Conservation (phyloP, 495 filamentous ascomycete species). For the Annulohypoxylon bovei region DNA sequence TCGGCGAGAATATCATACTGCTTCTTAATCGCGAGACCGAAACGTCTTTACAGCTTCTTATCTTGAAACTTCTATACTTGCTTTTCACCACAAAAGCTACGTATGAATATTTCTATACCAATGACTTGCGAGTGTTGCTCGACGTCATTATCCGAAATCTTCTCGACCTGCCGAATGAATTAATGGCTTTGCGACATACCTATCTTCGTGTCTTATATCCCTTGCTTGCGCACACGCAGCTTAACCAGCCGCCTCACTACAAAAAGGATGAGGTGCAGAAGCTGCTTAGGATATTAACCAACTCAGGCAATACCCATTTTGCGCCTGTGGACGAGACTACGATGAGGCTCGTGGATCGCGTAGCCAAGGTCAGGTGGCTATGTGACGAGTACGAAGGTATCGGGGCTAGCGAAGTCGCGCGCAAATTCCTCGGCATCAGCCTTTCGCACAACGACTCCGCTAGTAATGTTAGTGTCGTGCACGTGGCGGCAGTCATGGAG, state of each 20-base stretch:
- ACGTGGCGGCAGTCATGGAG: constrained; percentile 81
- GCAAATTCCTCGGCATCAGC: constrained; percentile 61
- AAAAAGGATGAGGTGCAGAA: constrained; percentile 86
- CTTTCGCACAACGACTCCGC: constrained; percentile 57
- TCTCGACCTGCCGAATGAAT: constrained; percentile 86
- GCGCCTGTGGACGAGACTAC: constrained; percentile 92
- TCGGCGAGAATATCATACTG: constrained; percentile 97
- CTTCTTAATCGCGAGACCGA: constrained; percentile 96
- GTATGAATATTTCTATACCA: constrained; percentile 98
- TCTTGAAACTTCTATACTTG: constrained; percentile 93
- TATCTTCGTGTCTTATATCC: constrained; percentile 96
- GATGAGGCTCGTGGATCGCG: constrained; percentile 80
- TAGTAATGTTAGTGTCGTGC: constrained; percentile 74
- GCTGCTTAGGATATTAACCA: constrained; percentile 73
- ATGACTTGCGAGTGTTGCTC: constrained; percentile 91
- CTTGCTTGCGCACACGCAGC: constrained; percentile 87
- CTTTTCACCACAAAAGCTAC: constrained; percentile 91
- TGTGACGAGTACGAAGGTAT: constrained; percentile 50
- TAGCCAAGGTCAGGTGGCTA: constrained; percentile 86
- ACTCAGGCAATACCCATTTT: constrained; percentile 77
- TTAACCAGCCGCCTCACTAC: constrained; percentile 85
- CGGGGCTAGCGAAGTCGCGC: constrained; percentile 56
- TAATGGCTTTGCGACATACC: constrained; percentile 86
- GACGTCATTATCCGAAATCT: constrained; percentile 97
- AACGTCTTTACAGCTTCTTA: constrained; percentile 90